These are phyloP conservation scores for Berberis vulgaris DNA, from an alignment of 164 flowering plant species.

Conservation along the genomic window DNA sequence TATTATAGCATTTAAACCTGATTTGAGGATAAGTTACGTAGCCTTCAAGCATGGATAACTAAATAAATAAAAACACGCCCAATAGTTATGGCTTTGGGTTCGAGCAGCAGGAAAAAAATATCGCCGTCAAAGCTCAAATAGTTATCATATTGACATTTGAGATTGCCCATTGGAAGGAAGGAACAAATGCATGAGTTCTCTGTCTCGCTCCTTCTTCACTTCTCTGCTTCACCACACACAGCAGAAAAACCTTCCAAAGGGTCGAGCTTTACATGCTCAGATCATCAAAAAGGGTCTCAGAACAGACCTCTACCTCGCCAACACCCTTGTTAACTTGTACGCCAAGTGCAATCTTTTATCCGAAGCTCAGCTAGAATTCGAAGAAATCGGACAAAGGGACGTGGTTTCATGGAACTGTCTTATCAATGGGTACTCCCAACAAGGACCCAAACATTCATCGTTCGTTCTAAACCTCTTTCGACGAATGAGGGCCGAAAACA, in stretches of 20 bases:
- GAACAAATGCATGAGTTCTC: conserved; percentile 11
- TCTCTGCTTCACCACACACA: conserved; percentile 33
- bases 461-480: conserved; percentile 37
- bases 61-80: too few species aligned
- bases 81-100: too few species aligned
- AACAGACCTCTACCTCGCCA: conserved; percentile 37
- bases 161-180: not conserved
- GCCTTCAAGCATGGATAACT: too few species aligned
- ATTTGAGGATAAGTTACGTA: too few species aligned
- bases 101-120: too few species aligned
- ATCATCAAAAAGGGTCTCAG: conserved; percentile 39
- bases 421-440: conserved; percentile 53
- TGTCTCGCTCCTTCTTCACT: conserved; percentile 24
- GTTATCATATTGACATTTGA: too few species aligned
- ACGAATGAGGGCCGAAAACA: conserved; percentile 35
- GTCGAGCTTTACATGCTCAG: conserved; percentile 51
- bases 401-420: conserved; percentile 70
- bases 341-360: conserved; percentile 42
- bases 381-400: conserved; percentile 32
- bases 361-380: conserved; percentile 44
- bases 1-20: too few species aligned
- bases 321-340: conserved; percentile 55
- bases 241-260: conserved; percentile 32
- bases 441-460: conserved; percentile 16
- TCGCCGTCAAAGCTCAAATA: too few species aligned